These are phyloP conservation scores for Corynascus novoguineensis DNA, from an alignment of 495 filamentous ascomycete genomes.

Conservation along the genomic window DNA sequence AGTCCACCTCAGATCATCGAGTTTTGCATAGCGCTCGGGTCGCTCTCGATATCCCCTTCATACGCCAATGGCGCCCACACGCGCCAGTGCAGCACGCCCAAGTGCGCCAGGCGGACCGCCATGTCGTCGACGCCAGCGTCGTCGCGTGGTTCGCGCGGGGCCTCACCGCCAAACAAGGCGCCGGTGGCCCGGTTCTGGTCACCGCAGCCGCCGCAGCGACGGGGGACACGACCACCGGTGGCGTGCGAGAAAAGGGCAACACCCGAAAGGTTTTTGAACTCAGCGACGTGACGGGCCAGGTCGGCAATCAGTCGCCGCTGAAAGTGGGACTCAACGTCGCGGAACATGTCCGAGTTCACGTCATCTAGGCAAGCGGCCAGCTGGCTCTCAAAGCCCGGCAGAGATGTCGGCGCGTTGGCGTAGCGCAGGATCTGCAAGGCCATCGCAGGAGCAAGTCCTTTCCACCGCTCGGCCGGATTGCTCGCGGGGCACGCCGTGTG, in stretches of 20 bases:
- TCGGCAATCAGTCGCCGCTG: slow-evolving; percentile 38
- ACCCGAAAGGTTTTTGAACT: slow-evolving; percentile 45
- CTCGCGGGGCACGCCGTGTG: slow-evolving; percentile 35
- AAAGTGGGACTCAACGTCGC: slow-evolving; percentile 37
- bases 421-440: slow-evolving; percentile 51
- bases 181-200: slow-evolving; percentile 18
- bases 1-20: background rate
- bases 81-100: slow-evolving; percentile 78
- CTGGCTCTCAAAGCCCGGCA: slow-evolving; percentile 43
- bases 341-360: slow-evolving; percentile 32
- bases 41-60: slow-evolving; percentile 26
- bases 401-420: slow-evolving; percentile 40
- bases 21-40: background rate
- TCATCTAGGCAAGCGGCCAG: slow-evolving; percentile 34
- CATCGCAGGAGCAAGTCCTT: slow-evolving; percentile 37
- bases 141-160: slow-evolving; percentile 37
- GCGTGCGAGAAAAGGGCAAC: slow-evolving; percentile 49
- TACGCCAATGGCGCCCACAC: slow-evolving; percentile 76
- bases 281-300: slow-evolving; percentile 42
- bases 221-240: slow-evolving; percentile 36
- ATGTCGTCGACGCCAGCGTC: slow-evolving; percentile 59
- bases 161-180: slow-evolving; percentile 20
- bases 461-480: slow-evolving; percentile 36
- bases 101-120: slow-evolving; percentile 67
- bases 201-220: background rate